A percentile compares a stretch with the other conserved stretches of the same genome.
Conservation (phyloP, 805 yeast genomes). For the Spathaspora gorwiae region DNA sequence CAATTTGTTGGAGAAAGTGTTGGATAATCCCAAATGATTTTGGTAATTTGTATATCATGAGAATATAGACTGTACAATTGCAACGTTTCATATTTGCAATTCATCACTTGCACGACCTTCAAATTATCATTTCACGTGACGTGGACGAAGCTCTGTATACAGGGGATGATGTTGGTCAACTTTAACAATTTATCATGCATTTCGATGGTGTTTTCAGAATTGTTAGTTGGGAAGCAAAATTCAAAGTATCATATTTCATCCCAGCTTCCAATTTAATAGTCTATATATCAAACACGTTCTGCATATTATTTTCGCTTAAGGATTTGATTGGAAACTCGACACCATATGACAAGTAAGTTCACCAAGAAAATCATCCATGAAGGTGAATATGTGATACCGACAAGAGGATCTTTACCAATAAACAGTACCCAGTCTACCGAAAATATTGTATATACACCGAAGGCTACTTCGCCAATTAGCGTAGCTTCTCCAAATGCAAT, state of each 20-base stretch:
- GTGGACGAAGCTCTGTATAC: background rate
- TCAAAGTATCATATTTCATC: too few relatives aligned
- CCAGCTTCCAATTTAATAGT: too few relatives aligned
- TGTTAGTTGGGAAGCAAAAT: too few relatives aligned
- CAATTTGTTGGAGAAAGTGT: too few relatives aligned
- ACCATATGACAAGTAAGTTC: background rate
- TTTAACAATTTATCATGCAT: too few relatives aligned
- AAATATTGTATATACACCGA: constrained; percentile 9
- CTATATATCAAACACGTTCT: too few relatives aligned
- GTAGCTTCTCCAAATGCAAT: constrained; percentile 17
- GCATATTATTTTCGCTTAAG: too few relatives aligned
- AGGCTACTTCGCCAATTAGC: constrained; percentile 14
- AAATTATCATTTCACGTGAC: background rate
- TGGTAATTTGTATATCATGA: too few relatives aligned
- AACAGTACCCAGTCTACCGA: constrained; percentile 16
- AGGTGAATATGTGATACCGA: constrained; percentile 27
- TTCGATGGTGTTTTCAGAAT: too few relatives aligned
- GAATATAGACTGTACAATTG: too few relatives aligned
- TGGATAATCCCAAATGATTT: too few relatives aligned
- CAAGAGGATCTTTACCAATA: constrained; percentile 24
- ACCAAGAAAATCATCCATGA: constrained; percentile 25
- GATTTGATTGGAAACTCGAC: too few relatives aligned
- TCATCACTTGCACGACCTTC: background rate
- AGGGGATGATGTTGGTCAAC: background rate
- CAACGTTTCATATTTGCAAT: background rate